Evolutionary conservation across 2,329 filamentous ascomycete species (phyloP), one percentile per base, ranked within the genome.

Genomic region (Colletotrichum phormii): DNA sequence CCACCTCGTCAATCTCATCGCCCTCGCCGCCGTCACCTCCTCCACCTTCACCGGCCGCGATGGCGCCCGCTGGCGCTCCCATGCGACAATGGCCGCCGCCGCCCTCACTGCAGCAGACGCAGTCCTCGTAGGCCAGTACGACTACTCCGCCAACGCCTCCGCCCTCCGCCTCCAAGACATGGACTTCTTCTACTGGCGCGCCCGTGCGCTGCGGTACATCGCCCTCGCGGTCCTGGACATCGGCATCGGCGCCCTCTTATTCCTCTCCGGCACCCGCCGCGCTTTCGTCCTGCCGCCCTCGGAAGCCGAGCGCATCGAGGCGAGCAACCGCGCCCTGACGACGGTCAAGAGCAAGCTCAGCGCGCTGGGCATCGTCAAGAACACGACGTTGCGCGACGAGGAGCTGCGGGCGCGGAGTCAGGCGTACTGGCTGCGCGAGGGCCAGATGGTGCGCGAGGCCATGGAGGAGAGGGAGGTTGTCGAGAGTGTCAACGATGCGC

Each of bases 351-450:
- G 89, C 67, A 95, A 92, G 80, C 81, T 97, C 73, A 91, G 89
- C 76, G 94, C 93, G 0, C 84, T 94, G 49, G 93, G 91, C 8
- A 91, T 97, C 70, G 84, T 97, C 58, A 90, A 93, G 80, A 98
- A 98, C 84, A 94, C 94, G 3, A 89, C 94, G 18, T 86, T 93
- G 69, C 86, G 95, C 67, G 94, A 98, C 82, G 87, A 90, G 74
- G 89, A 88, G 55, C 84, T 98, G 81, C 90, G 95, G 72, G 86
- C 82, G 2, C 88, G 89, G 71, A 88, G 89, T 62, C 89, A 92
- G 76, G 88, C 86, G 18, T 98, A 98, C 83, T 98, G 96, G 96
- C 84, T 86, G 11, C 92, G 92, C 57, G 94, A 98, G 84, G 92
- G 90, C 7, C 85, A 89, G 64, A 81, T 94, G 35, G 94, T 93